phyloP scores from a whole-genome alignment of 768 basidiomycete genomes.

The Serendipita vermifera region DNA sequence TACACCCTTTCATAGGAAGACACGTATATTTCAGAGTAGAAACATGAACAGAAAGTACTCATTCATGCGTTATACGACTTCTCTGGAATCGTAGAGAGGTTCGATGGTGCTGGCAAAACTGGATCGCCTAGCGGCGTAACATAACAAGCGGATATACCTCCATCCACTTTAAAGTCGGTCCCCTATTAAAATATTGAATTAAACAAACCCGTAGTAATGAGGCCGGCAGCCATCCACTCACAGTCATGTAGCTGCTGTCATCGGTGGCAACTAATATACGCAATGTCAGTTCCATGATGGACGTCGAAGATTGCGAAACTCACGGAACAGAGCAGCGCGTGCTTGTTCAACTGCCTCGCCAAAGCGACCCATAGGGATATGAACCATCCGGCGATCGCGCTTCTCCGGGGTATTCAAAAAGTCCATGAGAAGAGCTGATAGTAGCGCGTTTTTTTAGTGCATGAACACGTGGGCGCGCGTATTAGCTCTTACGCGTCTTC shows the following conservation, averaged over 20 bases:
- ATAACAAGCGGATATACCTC: slow-evolving; percentile 84
- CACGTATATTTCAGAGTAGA: neutral
- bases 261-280: slow-evolving; percentile 75
- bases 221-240: slow-evolving; percentile 30
- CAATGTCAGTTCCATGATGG: slow-evolving; percentile 10
- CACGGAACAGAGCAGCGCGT: slow-evolving; percentile 83
- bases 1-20: neutral
- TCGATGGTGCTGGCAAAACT: slow-evolving; percentile 52
- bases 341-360: slow-evolving; percentile 95
- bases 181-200: slow-evolving; percentile 33
- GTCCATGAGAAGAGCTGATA: slow-evolving; percentile 89
- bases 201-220: slow-evolving; percentile 10
- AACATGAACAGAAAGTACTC: neutral
- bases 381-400: slow-evolving; percentile 75
- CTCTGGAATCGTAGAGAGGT: slow-evolving; percentile 28
- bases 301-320: slow-evolving; percentile 24
- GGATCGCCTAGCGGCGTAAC: slow-evolving; percentile 80
- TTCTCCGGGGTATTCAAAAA: slow-evolving; percentile 96
- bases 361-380: slow-evolving; percentile 93
- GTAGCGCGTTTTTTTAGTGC: neutral
- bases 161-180: slow-evolving; percentile 91
- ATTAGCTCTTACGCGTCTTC: slow-evolving; percentile 61
- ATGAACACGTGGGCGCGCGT: neutral
- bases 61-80: neutral
- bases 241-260: slow-evolving; percentile 93